These are phyloP conservation scores for Leucoagaricus sp. DNA, from an alignment of 1,284 basidiomycete species.

Conservation along the genomic window DNA sequence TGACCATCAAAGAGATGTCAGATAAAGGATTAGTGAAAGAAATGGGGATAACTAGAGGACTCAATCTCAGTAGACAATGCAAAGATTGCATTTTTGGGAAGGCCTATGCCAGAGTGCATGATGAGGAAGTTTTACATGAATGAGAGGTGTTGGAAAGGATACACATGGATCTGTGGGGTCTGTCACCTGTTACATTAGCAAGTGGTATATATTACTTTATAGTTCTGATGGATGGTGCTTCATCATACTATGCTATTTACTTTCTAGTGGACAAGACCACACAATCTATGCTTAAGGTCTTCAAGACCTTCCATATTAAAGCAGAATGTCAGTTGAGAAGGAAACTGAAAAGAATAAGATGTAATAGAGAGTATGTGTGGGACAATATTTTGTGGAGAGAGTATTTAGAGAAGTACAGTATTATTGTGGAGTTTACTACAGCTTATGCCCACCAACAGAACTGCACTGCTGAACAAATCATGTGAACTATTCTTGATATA, in stretches of 20 bases:
- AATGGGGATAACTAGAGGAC: not conserved
- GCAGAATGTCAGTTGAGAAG: constrained; percentile 24
- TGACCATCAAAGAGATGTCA: not conserved
- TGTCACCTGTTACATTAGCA: not conserved
- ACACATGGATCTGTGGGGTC: constrained; percentile 21
- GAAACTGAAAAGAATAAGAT: constrained; percentile 18
- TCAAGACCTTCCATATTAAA: constrained; percentile 17
- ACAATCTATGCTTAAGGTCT: constrained; percentile 9
- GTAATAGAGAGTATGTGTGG: constrained; percentile 22
- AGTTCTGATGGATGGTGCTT: constrained; percentile 18
- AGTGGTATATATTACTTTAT: constrained; percentile 22
- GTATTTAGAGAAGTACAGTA: constrained; percentile 21
- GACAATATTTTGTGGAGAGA: constrained; percentile 16
- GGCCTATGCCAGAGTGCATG: constrained; percentile 19
- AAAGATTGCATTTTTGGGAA: constrained; percentile 21
- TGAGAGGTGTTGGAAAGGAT: constrained; percentile 15
- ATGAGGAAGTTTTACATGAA: constrained; percentile 17
- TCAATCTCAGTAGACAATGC: constrained; percentile 3
- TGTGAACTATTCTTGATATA: constrained; percentile 29
- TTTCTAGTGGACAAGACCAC: constrained; percentile 9
- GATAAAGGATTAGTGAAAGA: not conserved
- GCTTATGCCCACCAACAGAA: constrained; percentile 26
- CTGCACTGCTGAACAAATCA: constrained; percentile 28
- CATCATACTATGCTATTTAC: not conserved
- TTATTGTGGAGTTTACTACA: constrained; percentile 21